Evolutionary conservation across 2,329 filamentous ascomycete genomes (phyloP), one percentile per base, ranked within the genome.

Genomic region (Verticillium albo-atrum): DNA sequence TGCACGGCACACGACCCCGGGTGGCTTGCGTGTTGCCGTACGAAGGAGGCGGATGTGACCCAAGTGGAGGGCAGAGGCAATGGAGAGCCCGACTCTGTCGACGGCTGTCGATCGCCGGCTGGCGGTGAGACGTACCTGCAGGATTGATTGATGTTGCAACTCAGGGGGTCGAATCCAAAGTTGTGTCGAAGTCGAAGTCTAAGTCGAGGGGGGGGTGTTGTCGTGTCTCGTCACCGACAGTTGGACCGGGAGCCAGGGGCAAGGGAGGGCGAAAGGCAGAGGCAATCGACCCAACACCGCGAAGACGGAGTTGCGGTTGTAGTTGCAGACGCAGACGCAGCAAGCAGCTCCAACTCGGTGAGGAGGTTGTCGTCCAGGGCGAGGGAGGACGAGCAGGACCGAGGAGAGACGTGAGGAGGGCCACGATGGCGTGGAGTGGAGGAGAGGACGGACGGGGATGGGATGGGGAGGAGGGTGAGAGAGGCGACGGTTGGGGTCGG

Each of bases 221-320:
- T 56, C 34, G 54, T 42, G 54, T 47, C 32, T 56, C 20, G 54
- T 56, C 54, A 56, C 54, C 54, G 54, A 56, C 54, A 56, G 17
- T 56, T 20, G 54, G 32, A 10, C 32, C 27, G 15, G 17, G 52
- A n/a, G 37, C 37, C 37, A 47, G 37, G 37, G 37, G 37, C 37
- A 47, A 47, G 37, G 37, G 37, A 47, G 37, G n/a, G 37, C 37
- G 37, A 47, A 47, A 6, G 37, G 37, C n/a, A 47, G 23, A 6
- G 37, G 37, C n/a, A 47, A 20, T 17, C 15, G n/a, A 23, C 37
- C 37, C 37, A n/a, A 23, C 20, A n/a, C n/a, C 20, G 6, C 20
- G n/a, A n/a, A 47, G 37, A 23, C 34, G 14, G 14, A 37, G 17
- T 23, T 23, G 37, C 37, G 17, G 15, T 37, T 37, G 34, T 15